phyloP scores from a whole-genome alignment of 805 yeast genomes.

The Candida michaelii region DNA sequence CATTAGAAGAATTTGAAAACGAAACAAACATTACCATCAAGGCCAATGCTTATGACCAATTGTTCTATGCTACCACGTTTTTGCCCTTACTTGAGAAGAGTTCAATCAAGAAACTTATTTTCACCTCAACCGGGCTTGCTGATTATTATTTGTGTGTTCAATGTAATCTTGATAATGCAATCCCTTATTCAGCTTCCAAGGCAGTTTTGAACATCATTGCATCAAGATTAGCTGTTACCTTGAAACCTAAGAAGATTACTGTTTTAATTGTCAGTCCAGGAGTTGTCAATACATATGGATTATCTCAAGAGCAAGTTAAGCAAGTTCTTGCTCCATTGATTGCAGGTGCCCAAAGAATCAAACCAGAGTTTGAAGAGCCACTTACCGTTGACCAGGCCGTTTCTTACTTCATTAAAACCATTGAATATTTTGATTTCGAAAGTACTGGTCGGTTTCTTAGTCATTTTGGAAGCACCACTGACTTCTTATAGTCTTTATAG shows the following conservation, averaged over 20 bases:
- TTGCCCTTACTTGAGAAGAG: constrained; percentile 8
- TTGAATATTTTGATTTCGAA: no score
- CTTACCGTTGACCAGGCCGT: no score
- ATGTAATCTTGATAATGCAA: neutral
- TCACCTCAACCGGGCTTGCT: constrained; percentile 1
- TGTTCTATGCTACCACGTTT: constrained; percentile 5
- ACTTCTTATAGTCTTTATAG: no score
- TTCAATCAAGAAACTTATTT: constrained; percentile 2
- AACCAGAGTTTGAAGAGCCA: no score
- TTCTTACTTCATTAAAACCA: no score
- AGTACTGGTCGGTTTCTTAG: no score
- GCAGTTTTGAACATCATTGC: neutral
- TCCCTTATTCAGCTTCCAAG: constrained; percentile 9
- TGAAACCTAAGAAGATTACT: neutral
- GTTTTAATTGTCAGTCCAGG: neutral
- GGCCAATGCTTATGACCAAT: constrained; percentile 5
- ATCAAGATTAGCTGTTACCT: neutral
- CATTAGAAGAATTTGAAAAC: constrained; percentile 2
- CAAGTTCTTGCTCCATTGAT: no score
- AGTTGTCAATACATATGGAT: no score
- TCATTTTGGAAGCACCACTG: no score
- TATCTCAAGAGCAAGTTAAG: no score
- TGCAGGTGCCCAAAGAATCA: no score
- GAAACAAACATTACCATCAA: neutral
- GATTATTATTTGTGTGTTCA: neutral